Evolutionary conservation across 495 filamentous ascomycete genomes (phyloP).

Genomic region (Penicillium waksmanii): DNA sequence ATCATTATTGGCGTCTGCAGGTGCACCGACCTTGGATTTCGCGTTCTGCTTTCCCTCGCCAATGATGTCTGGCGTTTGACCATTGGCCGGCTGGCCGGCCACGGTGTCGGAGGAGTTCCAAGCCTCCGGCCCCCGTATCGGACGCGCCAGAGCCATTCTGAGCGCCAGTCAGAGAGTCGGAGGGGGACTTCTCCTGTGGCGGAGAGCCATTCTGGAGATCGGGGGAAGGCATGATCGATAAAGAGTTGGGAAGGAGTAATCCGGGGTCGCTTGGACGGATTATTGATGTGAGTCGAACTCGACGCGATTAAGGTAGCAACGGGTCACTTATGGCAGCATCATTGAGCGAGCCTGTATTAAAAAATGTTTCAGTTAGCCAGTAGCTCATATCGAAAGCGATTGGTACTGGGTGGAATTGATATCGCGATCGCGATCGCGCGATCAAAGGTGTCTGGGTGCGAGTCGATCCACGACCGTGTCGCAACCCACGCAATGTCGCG

Average conservation of each 20-base stretch:
- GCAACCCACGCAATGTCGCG: constrained; percentile 27
- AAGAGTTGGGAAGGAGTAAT: constrained; percentile 7
- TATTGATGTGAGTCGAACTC: constrained; percentile 25
- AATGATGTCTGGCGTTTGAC: constrained; percentile 41
- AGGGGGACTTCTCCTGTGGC: constrained; percentile 30
- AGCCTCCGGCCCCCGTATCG: constrained; percentile 30
- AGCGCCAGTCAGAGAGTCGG: constrained; percentile 30
- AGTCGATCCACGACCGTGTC: constrained; percentile 25
- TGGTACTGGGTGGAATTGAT: constrained; percentile 1
- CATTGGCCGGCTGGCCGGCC: constrained; percentile 34
- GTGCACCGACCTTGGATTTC: constrained; percentile 58
- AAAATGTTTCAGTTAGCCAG: constrained; percentile 25
- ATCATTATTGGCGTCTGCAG: constrained; percentile 32
- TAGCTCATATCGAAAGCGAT: neutral
- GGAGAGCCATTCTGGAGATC: constrained; percentile 29
- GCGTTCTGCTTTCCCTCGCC: constrained; percentile 62
- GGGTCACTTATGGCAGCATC: constrained; percentile 40
- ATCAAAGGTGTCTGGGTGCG: constrained; percentile 5
- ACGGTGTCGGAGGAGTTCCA: constrained; percentile 30
- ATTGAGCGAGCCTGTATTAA: constrained; percentile 31
- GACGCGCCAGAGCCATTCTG: constrained; percentile 32
- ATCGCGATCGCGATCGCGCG: constrained; percentile 27
- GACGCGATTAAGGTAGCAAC: constrained; percentile 29
- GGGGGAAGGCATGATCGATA: constrained; percentile 45
- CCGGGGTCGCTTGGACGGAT: constrained; percentile 26